phyloP scores from a whole-genome alignment of 495 filamentous ascomycete species.

The Xylaria scruposa region DNA sequence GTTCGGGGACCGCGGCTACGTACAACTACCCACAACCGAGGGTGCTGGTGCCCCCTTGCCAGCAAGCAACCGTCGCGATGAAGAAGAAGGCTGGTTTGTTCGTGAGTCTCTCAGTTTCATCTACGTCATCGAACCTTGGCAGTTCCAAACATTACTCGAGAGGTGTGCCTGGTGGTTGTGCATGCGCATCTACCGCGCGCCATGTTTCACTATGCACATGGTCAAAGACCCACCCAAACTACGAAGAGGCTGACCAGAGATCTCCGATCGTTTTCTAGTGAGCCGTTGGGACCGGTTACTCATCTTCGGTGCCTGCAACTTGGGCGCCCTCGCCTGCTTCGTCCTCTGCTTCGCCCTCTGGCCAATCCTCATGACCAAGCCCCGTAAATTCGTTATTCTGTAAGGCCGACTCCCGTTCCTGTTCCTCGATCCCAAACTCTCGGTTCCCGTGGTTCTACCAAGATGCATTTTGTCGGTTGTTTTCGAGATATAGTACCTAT shows the following conservation, averaged over 20 bases:
- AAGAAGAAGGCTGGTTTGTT: constrained; percentile 95
- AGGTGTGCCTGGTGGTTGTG: constrained; percentile 42
- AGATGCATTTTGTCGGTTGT: constrained; percentile 24
- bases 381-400: constrained; percentile 95
- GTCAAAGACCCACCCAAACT: constrained; percentile 35
- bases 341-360: constrained; percentile 89
- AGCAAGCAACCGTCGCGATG: constrained; percentile 82
- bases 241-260: constrained; percentile 41
- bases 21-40: constrained; percentile 87
- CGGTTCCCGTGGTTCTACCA: constrained; percentile 23
- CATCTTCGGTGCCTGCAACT: constrained; percentile 89
- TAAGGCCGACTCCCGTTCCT: constrained; percentile 60
- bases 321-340: constrained; percentile 90
- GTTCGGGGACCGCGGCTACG: constrained; percentile 86
- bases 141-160: constrained; percentile 35
- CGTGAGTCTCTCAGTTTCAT: constrained; percentile 69
- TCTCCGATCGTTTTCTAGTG: constrained; percentile 63
- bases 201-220: constrained; percentile 49
- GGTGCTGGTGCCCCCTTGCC: constrained; percentile 84
- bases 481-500: constrained; percentile 30
- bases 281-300: constrained; percentile 96
- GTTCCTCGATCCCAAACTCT: constrained; percentile 23
- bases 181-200: constrained; percentile 51
- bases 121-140: constrained; percentile 31
- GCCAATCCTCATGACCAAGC: constrained; percentile 76